phyloP scores from a whole-genome alignment of 305 asterid species.

The Solanum chacoense region DNA sequence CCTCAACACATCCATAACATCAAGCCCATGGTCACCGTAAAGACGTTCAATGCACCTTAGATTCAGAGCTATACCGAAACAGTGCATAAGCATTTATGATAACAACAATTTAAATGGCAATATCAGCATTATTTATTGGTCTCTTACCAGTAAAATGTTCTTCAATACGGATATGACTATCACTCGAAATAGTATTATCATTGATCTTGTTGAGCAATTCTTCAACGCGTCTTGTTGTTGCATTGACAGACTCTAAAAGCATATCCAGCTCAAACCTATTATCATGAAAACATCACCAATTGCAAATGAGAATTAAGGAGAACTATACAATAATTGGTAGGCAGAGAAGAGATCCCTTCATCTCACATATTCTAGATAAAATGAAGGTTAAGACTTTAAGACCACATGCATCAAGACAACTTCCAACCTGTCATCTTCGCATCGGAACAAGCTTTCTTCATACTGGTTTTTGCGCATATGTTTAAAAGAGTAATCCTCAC shows the following conservation, averaged over 20 bases:
- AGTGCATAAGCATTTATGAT: slow-evolving; percentile 17
- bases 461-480: slow-evolving; percentile 99
- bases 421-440: slow-evolving; percentile 96
- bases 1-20: slow-evolving; percentile 87
- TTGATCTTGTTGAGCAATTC: slow-evolving; percentile 62
- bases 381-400: slow-evolving; percentile 5
- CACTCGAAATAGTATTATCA: slow-evolving; percentile 36
- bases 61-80: slow-evolving; percentile 49
- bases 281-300: slow-evolving; percentile 22
- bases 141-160: slow-evolving; percentile 72
- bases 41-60: slow-evolving; percentile 96
- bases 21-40: slow-evolving; percentile 99
- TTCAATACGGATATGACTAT: slow-evolving; percentile 53
- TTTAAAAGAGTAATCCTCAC: slow-evolving; percentile 98
- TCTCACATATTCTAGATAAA: neutral
- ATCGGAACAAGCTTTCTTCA: slow-evolving; percentile 95
- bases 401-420: slow-evolving; percentile 14
- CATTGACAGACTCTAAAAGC: slow-evolving; percentile 83
- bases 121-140: slow-evolving; percentile 15
- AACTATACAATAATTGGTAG: slow-evolving; percentile 4
- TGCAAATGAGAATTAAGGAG: neutral
- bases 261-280: slow-evolving; percentile 98
- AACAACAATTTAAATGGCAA: slow-evolving; percentile 14
- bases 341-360: neutral
- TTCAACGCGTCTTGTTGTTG: slow-evolving; percentile 72